These are phyloP conservation scores for Cephalotrichum gorgonifer DNA, from an alignment of 2,329 filamentous ascomycete species.

Conservation along the genomic window DNA sequence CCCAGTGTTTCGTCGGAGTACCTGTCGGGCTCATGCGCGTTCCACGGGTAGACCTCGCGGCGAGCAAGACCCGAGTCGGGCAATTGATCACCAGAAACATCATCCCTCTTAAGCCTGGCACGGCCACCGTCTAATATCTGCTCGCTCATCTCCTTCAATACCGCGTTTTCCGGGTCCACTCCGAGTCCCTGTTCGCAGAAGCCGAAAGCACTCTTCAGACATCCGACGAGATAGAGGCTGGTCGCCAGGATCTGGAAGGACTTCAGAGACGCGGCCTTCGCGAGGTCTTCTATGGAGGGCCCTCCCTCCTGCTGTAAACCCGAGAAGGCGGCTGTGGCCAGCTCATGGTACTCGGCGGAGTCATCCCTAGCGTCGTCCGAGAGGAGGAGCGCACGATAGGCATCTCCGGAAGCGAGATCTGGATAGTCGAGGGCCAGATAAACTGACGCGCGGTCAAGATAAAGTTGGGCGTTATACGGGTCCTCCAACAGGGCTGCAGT, in stretches of 20 bases:
- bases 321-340: constrained; percentile 44
- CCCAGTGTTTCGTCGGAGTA: constrained; percentile 58
- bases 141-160: constrained; percentile 41
- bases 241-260: constrained; percentile 50
- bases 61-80: constrained; percentile 63
- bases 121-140: constrained; percentile 43
- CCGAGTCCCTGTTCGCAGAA: constrained; percentile 55
- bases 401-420: constrained; percentile 81
- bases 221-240: constrained; percentile 53
- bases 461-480: constrained; percentile 54
- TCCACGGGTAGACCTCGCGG: constrained; percentile 62
- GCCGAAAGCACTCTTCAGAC: constrained; percentile 54
- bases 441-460: constrained; percentile 58
- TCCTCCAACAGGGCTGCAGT: constrained; percentile 41
- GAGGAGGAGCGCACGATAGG: constrained; percentile 80
- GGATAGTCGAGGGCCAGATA: constrained; percentile 73
- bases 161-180: constrained; percentile 41
- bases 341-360: constrained; percentile 71
- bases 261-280: constrained; percentile 37
- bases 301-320: constrained; percentile 11
- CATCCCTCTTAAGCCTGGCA: constrained; percentile 32
- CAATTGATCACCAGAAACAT: constrained; percentile 42
- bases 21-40: constrained; percentile 57
- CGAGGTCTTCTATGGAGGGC: constrained; percentile 19
- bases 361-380: constrained; percentile 72